phyloP scores from a whole-genome alignment of 495 filamentous ascomycete genomes.

The Diplogelasinospora grovesii region DNA sequence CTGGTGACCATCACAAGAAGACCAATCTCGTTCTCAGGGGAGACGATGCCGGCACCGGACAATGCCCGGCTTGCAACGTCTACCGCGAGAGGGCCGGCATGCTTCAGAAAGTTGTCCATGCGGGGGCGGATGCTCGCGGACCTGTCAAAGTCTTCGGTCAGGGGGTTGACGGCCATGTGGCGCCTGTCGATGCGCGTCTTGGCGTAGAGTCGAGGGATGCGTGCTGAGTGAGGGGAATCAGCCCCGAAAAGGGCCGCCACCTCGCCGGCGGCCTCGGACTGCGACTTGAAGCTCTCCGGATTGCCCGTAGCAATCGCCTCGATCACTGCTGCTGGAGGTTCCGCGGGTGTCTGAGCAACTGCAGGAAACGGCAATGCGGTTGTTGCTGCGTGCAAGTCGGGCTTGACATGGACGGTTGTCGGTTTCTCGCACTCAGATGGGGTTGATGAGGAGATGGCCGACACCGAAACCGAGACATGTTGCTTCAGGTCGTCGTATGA shows the following conservation, averaged over 20 bases:
- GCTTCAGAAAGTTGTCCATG: neutral
- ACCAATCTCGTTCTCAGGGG: neutral
- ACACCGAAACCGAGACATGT: too few species aligned
- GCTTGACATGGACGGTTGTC: too few species aligned
- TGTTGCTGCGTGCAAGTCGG: too few species aligned
- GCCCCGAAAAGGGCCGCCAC: neutral
- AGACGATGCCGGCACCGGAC: neutral
- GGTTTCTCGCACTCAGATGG: too few species aligned
- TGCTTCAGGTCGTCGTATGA: too few species aligned
- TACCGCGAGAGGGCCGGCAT: neutral
- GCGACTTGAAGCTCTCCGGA: neutral
- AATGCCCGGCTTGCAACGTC: neutral
- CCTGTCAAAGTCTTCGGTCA: neutral
- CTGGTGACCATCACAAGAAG: neutral
- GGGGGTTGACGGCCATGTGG: constrained; percentile 1
- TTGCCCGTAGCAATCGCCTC: neutral
- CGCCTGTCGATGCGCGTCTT: neutral
- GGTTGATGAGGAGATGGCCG: too few species aligned
- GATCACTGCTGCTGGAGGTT: neutral
- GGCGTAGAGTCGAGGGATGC: constrained; percentile 1
- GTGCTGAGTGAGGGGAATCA: neutral
- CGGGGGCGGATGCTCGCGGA: neutral
- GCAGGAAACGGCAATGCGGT: too few species aligned
- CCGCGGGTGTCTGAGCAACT: too few species aligned
- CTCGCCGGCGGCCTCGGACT: neutral